Conservation (phyloP, 208 protist genomes). For the Angomonas ambiguus region DNA sequence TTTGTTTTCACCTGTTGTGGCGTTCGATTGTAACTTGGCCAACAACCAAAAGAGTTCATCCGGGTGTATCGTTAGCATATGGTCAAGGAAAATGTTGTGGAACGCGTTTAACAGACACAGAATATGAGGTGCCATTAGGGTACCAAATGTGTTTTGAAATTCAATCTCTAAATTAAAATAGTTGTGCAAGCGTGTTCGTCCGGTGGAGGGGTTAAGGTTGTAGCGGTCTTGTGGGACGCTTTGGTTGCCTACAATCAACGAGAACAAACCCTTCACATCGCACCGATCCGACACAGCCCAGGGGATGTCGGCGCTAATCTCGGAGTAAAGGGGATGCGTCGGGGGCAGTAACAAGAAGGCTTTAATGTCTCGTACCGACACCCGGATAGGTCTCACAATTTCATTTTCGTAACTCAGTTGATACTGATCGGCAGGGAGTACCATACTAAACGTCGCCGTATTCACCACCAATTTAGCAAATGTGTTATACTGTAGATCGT, state of each 20-base stretch:
- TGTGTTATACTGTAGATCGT: constrained; percentile 57
- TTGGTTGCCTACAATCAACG: constrained; percentile 65
- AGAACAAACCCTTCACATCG: constrained; percentile 52
- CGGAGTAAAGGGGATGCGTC: constrained; percentile 58
- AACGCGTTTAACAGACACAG: constrained; percentile 47
- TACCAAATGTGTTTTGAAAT: constrained; percentile 48
- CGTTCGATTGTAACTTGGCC: constrained; percentile 70
- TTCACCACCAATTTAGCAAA: constrained; percentile 57
- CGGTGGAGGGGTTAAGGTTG: constrained; percentile 37
- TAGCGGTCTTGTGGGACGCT: constrained; percentile 42
- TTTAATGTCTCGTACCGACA: constrained; percentile 37
- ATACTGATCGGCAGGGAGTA: constrained; percentile 74
- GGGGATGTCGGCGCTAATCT: constrained; percentile 32
- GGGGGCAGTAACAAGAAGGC: constrained; percentile 50
- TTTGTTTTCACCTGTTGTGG: constrained; percentile 62
- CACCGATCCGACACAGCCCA: constrained; percentile 43
- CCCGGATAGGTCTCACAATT: constrained; percentile 60
- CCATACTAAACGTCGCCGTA: constrained; percentile 49
- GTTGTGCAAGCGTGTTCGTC: constrained; percentile 52
- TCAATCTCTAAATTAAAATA: constrained; percentile 66
- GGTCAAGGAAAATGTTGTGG: constrained; percentile 72
- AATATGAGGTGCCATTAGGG: constrained; percentile 65
- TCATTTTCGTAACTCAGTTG: constrained; percentile 77
- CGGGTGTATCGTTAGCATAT: constrained; percentile 49
- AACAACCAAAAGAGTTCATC: constrained; percentile 86